Conservation (phyloP, 768 basidiomycete species). For the Amanita polypyramis region DNA sequence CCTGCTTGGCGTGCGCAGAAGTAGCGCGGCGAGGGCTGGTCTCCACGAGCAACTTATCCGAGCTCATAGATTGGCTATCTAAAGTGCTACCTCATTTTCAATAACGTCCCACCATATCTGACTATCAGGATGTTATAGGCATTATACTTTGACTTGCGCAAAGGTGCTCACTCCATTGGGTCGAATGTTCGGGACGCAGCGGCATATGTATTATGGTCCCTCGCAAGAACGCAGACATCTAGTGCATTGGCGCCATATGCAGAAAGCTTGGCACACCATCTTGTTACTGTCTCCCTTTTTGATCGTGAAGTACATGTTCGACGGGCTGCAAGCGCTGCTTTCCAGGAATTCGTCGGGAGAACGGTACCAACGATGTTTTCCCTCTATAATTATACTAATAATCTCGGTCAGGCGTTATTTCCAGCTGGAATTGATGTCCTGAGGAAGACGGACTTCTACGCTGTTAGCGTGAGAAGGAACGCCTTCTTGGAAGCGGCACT, state of each 20-base stretch:
- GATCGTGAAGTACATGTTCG: slow-evolving; percentile 95
- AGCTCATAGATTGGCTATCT: slow-evolving; percentile 68
- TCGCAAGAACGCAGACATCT: slow-evolving; percentile 69
- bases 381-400: slow-evolving; percentile 3
- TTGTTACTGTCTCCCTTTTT: slow-evolving; percentile 75
- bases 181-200: slow-evolving; percentile 92
- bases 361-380: slow-evolving; percentile 44
- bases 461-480: slow-evolving; percentile 76
- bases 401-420: slow-evolving; percentile 59
- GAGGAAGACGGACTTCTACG: slow-evolving; percentile 89
- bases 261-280: slow-evolving; percentile 48
- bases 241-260: slow-evolving; percentile 52
- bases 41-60: slow-evolving; percentile 39
- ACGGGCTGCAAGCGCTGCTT: slow-evolving; percentile 93
- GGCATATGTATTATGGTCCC: slow-evolving; percentile 89
- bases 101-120: background rate
- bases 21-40: slow-evolving; percentile 79
- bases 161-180: slow-evolving; percentile 89
- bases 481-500: slow-evolving; percentile 82
- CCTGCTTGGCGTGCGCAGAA: slow-evolving; percentile 87
- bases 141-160: slow-evolving; percentile 83
- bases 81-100: slow-evolving; percentile 41
- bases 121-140: slow-evolving; percentile 38
- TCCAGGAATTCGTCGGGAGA: slow-evolving; percentile 93
- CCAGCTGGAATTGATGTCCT: slow-evolving; percentile 92